phyloP scores from a whole-genome alignment of 164 flowering plant genomes.

The Magnolia sinica region DNA sequence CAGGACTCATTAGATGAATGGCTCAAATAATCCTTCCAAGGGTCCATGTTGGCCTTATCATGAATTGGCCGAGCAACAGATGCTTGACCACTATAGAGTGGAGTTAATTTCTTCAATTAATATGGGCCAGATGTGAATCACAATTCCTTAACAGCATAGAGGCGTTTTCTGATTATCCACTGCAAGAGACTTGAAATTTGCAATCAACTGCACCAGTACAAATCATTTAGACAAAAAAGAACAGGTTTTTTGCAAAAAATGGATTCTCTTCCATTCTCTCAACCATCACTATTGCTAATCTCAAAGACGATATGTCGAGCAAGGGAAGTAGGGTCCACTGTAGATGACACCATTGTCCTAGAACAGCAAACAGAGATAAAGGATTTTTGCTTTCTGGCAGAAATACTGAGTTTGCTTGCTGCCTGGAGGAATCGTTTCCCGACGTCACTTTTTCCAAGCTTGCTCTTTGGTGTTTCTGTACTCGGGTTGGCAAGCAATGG shows the following conservation, averaged over 20 bases:
- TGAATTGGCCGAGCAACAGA: too few species aligned
- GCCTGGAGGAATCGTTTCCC: constrained; percentile 48
- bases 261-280: constrained; percentile 7
- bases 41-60: too few species aligned
- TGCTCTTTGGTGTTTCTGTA: constrained; percentile 11
- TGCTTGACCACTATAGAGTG: too few species aligned
- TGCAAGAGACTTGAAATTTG: not conserved
- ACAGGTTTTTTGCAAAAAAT: not conserved
- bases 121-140: not conserved
- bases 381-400: constrained; percentile 24
- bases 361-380: constrained; percentile 16
- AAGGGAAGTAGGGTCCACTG: constrained; percentile 1
- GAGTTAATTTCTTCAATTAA: too few species aligned
- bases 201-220: not conserved
- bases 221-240: not conserved
- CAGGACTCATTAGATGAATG: too few species aligned
- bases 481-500: constrained; percentile 1
- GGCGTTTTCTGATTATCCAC: not conserved
- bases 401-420: constrained; percentile 32
- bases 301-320: constrained; percentile 34
- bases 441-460: constrained; percentile 27
- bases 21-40: too few species aligned
- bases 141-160: not conserved
- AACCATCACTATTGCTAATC: constrained; percentile 34
- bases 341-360: constrained; percentile 8